Conservation (phyloP, 805 yeast genomes). For the Saccharomyces mikatae region DNA sequence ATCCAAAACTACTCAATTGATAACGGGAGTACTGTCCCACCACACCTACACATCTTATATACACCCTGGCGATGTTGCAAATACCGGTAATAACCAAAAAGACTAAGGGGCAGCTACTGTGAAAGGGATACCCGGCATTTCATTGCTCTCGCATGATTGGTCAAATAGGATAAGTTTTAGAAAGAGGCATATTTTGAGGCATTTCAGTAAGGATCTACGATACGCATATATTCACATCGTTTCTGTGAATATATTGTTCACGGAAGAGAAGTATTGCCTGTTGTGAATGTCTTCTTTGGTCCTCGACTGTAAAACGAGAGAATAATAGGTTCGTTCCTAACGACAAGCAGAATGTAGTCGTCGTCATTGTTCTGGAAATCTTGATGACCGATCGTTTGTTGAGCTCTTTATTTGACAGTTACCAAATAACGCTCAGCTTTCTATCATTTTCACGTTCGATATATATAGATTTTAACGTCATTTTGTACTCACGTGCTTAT, state of each 20-base stretch:
- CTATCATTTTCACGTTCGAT: not conserved
- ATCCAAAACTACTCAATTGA: not conserved
- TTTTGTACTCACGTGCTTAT: not conserved
- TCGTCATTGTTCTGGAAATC: not conserved
- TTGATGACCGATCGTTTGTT: not conserved
- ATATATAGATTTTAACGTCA: not conserved
- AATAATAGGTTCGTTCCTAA: not conserved
- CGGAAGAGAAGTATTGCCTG: not conserved
- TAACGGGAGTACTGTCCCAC: not conserved
- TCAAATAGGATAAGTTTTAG: not conserved
- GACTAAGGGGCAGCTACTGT: not conserved
- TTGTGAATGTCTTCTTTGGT: not conserved
- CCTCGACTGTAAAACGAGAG: not conserved
- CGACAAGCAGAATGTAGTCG: not conserved
- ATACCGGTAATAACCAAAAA: not conserved
- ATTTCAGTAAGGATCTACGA: not conserved
- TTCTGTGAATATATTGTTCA: not conserved
- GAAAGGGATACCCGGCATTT: not conserved
- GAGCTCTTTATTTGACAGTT: not conserved
- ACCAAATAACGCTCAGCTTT: not conserved
- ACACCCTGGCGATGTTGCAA: not conserved
- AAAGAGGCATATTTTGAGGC: not conserved
- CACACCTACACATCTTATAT: not conserved
- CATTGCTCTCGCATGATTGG: not conserved
- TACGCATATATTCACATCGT: not conserved